Evolutionary conservation across 495 filamentous ascomycete species (phyloP), one percentile per base, ranked within the genome.

Genomic region (Daldinia vernicosa): DNA sequence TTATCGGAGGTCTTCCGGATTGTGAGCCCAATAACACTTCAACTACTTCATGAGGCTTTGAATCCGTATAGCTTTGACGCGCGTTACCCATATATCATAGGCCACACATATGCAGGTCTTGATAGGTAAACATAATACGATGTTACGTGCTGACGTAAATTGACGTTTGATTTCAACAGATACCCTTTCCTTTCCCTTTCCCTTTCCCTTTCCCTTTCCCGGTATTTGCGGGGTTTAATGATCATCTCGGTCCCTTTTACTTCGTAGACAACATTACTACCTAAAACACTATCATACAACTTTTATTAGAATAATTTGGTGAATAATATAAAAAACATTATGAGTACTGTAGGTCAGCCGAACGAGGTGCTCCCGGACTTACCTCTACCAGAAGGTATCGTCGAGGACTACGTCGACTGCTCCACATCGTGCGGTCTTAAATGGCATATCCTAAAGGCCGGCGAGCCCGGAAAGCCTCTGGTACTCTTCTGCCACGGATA

Each of bases 401-500:
- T 77, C 57, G 83, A 85, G 55, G 81, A 81, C 66, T 84, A 85
- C 37, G 66, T 89, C 57, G 78, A 81, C 72, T 86, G 84, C 52
- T 76, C 77, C 59, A 24, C 75, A 35, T 79, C 77, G 7, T 75
- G 74, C 58, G 83, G 84, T 63, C 83, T 92, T 28, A 87, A 76
- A 24, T 89, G 86, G 78, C 89, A 92, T 79, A 75, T 89, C 61
- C 80, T 91, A 30, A 84, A 86, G 72, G 80, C 88, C 17, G 88
- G 87, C 27, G 59, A 74, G 15, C 76, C 78, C 32, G 78, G 78
- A 14, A 84, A 80, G 17, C 89, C 88, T 0, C 83, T 91, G 51
- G 77, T 92, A 32, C 76, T 91, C 19, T 86, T 90, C 66, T 82
- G 87, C 59, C 90, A 90, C 75, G 89, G 89, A 22, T 91, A 85